Conservation (phyloP, 2,329 filamentous ascomycete species). For the Cordyceps farinosa region DNA sequence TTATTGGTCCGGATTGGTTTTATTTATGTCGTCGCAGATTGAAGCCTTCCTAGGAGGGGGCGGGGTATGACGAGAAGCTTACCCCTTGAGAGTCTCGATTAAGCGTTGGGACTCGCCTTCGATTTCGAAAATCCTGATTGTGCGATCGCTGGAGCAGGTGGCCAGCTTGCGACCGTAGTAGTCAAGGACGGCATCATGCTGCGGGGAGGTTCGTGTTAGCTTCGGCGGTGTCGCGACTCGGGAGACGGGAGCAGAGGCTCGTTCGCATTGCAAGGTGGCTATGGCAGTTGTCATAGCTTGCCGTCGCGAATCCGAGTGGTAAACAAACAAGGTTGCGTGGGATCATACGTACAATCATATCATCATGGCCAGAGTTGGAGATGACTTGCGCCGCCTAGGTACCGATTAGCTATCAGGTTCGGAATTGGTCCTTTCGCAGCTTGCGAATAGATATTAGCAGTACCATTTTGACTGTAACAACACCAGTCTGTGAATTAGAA, state of each 20-base stretch:
- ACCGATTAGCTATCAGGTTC: background rate
- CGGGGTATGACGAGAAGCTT: conserved; percentile 30
- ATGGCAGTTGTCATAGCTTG: background rate
- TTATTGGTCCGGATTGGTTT: conserved; percentile 19
- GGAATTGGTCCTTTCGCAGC: background rate
- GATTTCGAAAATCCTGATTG: conserved; percentile 98
- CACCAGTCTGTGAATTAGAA: background rate
- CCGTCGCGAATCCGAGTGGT: background rate
- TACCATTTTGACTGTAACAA: conserved; percentile 15
- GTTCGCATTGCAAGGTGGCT: background rate
- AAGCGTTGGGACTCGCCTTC: conserved; percentile 88
- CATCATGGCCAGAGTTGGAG: conserved; percentile 69
- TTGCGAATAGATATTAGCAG: background rate
- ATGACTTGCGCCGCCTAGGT: conserved; percentile 42
- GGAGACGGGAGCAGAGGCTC: background rate
- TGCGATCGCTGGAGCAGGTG: conserved; percentile 96
- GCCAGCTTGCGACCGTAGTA: conserved; percentile 96
- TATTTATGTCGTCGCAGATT: background rate
- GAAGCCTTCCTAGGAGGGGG: background rate
- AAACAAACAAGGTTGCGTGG: background rate
- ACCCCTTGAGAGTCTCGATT: conserved; percentile 93
- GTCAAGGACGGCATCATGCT: conserved; percentile 98
- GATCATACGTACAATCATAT: conserved; percentile 86
- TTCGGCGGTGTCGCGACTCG: conserved; percentile 12
- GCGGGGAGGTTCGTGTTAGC: conserved; percentile 23